These are phyloP conservation scores for Microsporum audouinii DNA, from an alignment of 2,329 filamentous ascomycete genomes.

Conservation along the genomic window DNA sequence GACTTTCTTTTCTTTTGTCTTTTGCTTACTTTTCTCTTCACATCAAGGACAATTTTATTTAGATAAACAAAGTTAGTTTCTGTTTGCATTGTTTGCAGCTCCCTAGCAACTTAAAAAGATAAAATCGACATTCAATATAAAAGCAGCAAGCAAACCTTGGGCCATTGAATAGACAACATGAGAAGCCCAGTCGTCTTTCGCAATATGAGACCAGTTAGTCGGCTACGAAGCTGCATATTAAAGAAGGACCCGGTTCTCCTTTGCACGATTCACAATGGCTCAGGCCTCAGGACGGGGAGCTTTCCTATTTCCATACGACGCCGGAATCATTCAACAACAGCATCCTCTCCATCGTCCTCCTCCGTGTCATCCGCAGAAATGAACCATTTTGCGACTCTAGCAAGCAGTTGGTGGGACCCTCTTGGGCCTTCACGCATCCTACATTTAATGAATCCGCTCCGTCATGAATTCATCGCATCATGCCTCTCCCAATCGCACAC, in stretches of 20 bases:
- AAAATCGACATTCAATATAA: not conserved
- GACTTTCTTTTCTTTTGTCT: too few relatives aligned
- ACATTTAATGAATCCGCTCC: constrained; percentile 95
- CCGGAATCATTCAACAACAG: constrained; percentile 12
- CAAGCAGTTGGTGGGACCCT: constrained; percentile 93
- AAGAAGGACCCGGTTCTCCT: not conserved
- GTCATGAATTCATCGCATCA: constrained; percentile 75
- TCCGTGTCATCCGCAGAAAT: constrained; percentile 84
- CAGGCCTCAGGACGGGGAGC: too few relatives aligned
- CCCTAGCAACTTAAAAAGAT: not conserved
- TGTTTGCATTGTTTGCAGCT: constrained; percentile 1
- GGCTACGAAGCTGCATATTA: not conserved
- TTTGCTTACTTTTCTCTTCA: too few relatives aligned
- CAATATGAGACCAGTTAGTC: not conserved
- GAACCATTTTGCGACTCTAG: constrained; percentile 86
- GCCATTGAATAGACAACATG: not conserved
- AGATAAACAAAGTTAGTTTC: not conserved
- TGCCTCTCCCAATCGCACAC: constrained; percentile 49
- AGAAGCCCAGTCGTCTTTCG: not conserved
- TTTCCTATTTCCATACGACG: not conserved
- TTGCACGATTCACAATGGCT: not conserved
- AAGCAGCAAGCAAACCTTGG: not conserved
- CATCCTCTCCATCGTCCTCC: constrained; percentile 28
- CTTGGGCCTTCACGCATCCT: constrained; percentile 83
- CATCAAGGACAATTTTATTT: too few relatives aligned